A percentile compares a stretch with the other conserved stretches of the same genome.
Evolutionary conservation across 192 early-diverging fungal genomes (phyloP).

Genomic region (Rhizoclosmatium sp.): DNA sequence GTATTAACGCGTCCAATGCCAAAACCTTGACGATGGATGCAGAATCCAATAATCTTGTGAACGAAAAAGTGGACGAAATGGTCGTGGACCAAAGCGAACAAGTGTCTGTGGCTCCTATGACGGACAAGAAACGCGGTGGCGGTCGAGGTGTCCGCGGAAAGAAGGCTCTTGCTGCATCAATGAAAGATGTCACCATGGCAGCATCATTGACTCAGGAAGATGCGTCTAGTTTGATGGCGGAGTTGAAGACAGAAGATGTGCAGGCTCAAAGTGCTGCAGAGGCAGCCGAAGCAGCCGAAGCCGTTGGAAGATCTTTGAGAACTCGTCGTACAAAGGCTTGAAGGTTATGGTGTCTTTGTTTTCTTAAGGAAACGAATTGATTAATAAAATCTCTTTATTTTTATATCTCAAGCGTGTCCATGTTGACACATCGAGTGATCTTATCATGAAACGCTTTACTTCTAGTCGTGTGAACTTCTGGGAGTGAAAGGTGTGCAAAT

Average conservation of each 20-base stretch:
- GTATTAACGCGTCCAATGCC: not conserved
- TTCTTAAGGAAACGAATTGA: not conserved
- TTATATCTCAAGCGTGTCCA: conserved; percentile 19
- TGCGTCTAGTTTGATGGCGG: not conserved
- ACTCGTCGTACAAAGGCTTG: not conserved
- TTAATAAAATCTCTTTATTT: not conserved
- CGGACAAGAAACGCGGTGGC: not conserved
- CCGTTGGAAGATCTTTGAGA: conserved; percentile 14
- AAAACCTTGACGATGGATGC: not conserved
- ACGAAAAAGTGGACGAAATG: not conserved
- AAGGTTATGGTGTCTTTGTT: not conserved
- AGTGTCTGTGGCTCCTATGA: not conserved
- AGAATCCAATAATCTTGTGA: not conserved
- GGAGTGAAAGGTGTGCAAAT: conserved; percentile 25
- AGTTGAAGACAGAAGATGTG: not conserved
- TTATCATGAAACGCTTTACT: conserved; percentile 31
- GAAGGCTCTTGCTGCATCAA: not conserved
- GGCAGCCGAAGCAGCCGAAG: conserved; percentile 8
- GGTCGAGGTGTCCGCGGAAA: not conserved
- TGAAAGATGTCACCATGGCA: not conserved
- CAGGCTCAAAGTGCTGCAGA: not conserved
- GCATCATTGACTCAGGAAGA: not conserved
- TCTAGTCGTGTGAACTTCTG: conserved; percentile 32
- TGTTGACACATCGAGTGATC: conserved; percentile 12
- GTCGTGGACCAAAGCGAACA: not conserved